Evolutionary conservation across 257 asterid species (phyloP), one percentile per base, ranked within the genome.

Genomic region (Phtheirospermum japonicum): DNA sequence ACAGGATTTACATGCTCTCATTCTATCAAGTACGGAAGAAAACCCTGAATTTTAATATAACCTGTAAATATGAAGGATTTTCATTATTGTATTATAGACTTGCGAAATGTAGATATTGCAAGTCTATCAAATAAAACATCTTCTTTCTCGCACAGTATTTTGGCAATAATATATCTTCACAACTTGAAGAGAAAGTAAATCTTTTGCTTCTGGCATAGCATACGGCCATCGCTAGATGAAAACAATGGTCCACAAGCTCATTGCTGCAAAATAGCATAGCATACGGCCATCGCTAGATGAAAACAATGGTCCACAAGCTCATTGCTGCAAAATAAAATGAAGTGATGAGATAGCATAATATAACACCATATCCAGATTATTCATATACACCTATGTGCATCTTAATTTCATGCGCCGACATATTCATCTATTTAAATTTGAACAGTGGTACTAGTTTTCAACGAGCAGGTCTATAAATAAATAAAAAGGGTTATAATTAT

Each of bases 201-300:
- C 78, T 18, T 73, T 59, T n/a, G 76, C 19, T 53, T 67, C 59
- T 70, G 9, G 78, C 80, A 56, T 78, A 75, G 66, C 72, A 90
- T 26, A 78, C 73, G 56, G 85, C 89, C 14, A 82, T 46, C 4
- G 96, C 96, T 12, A 85, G 48, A 87, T 50, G 9, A 90, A 53
- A 46, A 87, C 51, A 32, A 85, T 56, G 48, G 82, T 76, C 95
- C 94, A 83, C 80, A 80, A 53, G 69, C 46, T 81, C 66, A 68
- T 43, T 63, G 92, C 97, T 87, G 95, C 76, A 80, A 74, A 40
- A 55, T 55, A 46, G n/a, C n/a, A n/a, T n/a, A n/a, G n/a, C n/a
- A n/a, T n/a, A n/a, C n/a, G 56, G 85, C 89, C 14, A 82, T 46
- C 4, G 96, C 96, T 12, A 85, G 48, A 87, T 50, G 9, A 90